Base-by-base conservation (phyloP, 2,329 filamentous ascomycete genomes). In the Calonectria crousiana region DNA sequence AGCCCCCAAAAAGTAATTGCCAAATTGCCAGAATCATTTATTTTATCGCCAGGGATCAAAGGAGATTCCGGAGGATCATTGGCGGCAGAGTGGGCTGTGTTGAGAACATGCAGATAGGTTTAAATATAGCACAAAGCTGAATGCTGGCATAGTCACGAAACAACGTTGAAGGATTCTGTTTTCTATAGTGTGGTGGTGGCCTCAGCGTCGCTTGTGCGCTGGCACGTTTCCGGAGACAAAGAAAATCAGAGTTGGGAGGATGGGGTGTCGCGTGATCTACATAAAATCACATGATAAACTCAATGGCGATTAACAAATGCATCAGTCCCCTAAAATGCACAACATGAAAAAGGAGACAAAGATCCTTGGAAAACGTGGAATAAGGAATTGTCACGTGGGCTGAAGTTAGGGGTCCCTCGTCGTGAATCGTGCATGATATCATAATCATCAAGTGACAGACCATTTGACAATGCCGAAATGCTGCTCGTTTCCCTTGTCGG, bases 401-500 rank as follows among this genome's bases (percentile, higher is more conserved):
- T 32, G 28, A 1, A 16, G 30, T 60, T 38, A 20, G n/a, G 38
- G 60, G 41, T 30, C 38, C 20, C n/a, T 36, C 32, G 51, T 26
- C 20, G 26, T 41, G 30, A 11, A 65, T 52, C 51, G 28, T 47
- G 26, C 16, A 44, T 66, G 60, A 69, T 44, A 41, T 51, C 47
- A 47, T 47, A 38, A 56, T 53, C 38, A 49, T 52, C 56, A 13
- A 28, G 62, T 32, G 41, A 41, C 56, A 38, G 16, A 16, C 20
- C 23, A n/a, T 36, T 62, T 67, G 26, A 36, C 70, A 58, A 32
- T 67, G 51, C 49, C 67, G 60, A 69, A 44, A n/a, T 72, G 71
- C 20, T 66, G 60, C 44, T 73, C 71, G 51, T 70, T 69, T 60
- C 60, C 53, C 8, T 58, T 60, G 67, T 56, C 20, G 58, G 71